These are phyloP conservation scores for Zalaria sp. DNA, from an alignment of 2,329 filamentous ascomycete species.

Conservation along the genomic window DNA sequence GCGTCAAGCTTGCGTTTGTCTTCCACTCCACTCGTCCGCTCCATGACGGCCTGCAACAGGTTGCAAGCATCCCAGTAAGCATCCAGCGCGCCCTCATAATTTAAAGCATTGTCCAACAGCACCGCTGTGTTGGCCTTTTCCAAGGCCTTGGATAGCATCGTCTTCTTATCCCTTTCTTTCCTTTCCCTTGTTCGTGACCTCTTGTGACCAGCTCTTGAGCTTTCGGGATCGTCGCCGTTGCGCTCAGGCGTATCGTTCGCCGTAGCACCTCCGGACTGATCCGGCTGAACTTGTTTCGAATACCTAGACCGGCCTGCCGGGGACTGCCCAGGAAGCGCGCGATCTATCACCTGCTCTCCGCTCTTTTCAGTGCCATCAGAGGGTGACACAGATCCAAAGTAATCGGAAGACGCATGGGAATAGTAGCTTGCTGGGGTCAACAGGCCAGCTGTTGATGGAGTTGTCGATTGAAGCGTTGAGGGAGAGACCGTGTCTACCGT, in stretches of 20 bases:
- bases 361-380: background rate
- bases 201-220: background rate
- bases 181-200: constrained; percentile 22
- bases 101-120: constrained; percentile 87
- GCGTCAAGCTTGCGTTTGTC: constrained; percentile 84
- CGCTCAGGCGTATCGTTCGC: too few species aligned
- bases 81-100: constrained; percentile 79
- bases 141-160: constrained; percentile 88
- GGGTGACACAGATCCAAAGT: constrained; percentile 10
- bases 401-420: constrained; percentile 13
- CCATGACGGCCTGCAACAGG: constrained; percentile 75
- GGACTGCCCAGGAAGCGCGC: background rate
- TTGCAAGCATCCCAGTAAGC: constrained; percentile 86
- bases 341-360: background rate
- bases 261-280: background rate
- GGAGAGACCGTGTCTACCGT: constrained; percentile 12
- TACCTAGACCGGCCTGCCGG: constrained; percentile 2
- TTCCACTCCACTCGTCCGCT: constrained; percentile 69
- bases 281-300: background rate
- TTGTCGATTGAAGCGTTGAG: constrained; percentile 9
- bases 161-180: constrained; percentile 53
- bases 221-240: constrained; percentile 2
- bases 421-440: constrained; percentile 17
- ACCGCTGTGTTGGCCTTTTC: constrained; percentile 95
- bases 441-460: constrained; percentile 12